phyloP scores from a whole-genome alignment of 495 filamentous ascomycete genomes.

The Aspergillus ellipticus region DNA sequence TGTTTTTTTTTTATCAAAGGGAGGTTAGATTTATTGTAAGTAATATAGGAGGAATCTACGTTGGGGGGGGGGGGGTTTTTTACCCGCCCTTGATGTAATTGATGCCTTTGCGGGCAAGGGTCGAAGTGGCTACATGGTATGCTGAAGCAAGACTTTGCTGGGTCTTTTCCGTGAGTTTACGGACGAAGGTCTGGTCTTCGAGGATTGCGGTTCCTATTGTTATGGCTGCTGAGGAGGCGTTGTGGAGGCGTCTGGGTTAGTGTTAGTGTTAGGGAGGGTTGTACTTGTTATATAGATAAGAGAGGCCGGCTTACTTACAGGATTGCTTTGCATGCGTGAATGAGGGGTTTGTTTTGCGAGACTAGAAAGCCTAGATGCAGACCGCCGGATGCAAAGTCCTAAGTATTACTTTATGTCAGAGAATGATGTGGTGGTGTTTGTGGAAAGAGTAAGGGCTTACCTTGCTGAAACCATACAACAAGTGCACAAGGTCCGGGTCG shows the following conservation, averaged over 20 bases:
- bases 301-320: slow-evolving; percentile 21
- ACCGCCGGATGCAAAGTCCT: slow-evolving; percentile 54
- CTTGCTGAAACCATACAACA: slow-evolving; percentile 59
- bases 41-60: not conserved
- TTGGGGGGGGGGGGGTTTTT: not conserved
- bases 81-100: slow-evolving; percentile 31
- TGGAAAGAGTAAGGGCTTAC: slow-evolving; percentile 8
- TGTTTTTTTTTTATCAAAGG: not conserved
- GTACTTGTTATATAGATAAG: not conserved
- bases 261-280: not conserved
- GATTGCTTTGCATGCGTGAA: slow-evolving; percentile 26
- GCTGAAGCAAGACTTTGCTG: slow-evolving; percentile 22
- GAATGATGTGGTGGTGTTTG: not conserved
- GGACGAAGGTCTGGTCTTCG: slow-evolving; percentile 31
- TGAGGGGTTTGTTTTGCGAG: slow-evolving; percentile 33
- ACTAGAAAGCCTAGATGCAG: slow-evolving; percentile 52
- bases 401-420: not conserved
- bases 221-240: slow-evolving; percentile 28
- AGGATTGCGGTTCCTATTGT: slow-evolving; percentile 38
- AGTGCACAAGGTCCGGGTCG: slow-evolving; percentile 48
- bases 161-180: slow-evolving; percentile 25
- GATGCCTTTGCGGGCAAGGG: slow-evolving; percentile 27
- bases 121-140: slow-evolving; percentile 23
- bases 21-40: not conserved
- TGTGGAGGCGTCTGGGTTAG: slow-evolving; percentile 30